Conservation (phyloP, 805 yeast genomes). For the Suhomyces tanzawaensis region DNA sequence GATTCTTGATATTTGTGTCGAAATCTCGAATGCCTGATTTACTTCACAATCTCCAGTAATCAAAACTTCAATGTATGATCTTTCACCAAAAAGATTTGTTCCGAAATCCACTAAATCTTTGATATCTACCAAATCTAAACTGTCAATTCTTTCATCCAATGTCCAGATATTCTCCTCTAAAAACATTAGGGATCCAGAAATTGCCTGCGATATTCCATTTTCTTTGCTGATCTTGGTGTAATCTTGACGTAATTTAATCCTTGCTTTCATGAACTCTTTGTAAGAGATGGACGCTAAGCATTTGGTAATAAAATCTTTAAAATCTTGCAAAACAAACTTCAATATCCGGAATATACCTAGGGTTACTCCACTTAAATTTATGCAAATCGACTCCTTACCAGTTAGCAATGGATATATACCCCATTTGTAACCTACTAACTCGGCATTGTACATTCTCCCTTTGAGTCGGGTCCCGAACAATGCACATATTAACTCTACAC, state of each 20-base stretch:
- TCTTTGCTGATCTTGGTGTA: conserved; percentile 44
- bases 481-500: conserved; percentile 54
- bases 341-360: conserved; percentile 38
- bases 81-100: conserved; percentile 19
- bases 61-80: conserved; percentile 40
- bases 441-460: conserved; percentile 49
- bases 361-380: conserved; percentile 55
- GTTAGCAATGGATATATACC: conserved; percentile 52
- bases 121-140: conserved; percentile 48
- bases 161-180: conserved; percentile 58
- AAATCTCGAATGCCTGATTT: background rate
- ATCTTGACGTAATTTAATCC: conserved; percentile 46
- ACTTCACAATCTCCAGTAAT: conserved; percentile 49
- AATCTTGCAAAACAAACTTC: conserved; percentile 26
- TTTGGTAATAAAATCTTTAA: conserved; percentile 20
- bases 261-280: conserved; percentile 41
- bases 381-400: conserved; percentile 51
- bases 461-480: conserved; percentile 42
- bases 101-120: conserved; percentile 32
- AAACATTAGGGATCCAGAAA: conserved; percentile 48
- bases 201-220: conserved; percentile 47
- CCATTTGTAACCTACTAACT: conserved; percentile 56
- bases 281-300: conserved; percentile 15
- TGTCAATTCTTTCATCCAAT: conserved; percentile 53
- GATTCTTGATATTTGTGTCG: too few relatives aligned